These are phyloP conservation scores for Hymenochaete sp. DNA, from an alignment of 1,284 basidiomycete species.

Conservation along the genomic window DNA sequence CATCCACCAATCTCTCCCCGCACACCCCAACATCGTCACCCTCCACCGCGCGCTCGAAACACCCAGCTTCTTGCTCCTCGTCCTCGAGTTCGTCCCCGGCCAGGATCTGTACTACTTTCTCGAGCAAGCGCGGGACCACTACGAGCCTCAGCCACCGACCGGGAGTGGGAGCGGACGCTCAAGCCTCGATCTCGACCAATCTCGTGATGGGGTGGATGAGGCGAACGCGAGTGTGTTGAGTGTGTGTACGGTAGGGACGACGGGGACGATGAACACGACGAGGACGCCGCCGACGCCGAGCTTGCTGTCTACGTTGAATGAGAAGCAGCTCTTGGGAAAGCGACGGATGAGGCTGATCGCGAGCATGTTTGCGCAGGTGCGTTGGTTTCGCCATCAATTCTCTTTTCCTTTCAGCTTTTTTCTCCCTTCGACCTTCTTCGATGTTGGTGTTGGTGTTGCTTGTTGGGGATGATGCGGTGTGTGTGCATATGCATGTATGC, in stretches of 20 bases:
- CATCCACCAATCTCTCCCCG: slow-evolving; percentile 88
- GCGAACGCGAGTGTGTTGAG: slow-evolving; percentile 12
- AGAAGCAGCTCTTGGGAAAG: slow-evolving; percentile 75
- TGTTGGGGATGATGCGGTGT: background rate
- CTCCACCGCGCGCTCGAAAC: slow-evolving; percentile 86
- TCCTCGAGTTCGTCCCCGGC: slow-evolving; percentile 91
- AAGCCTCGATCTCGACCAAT: too few species aligned
- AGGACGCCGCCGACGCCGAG: slow-evolving; percentile 90
- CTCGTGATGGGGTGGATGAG: background rate
- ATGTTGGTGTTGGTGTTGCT: too few species aligned
- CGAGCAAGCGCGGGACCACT: slow-evolving; percentile 84
- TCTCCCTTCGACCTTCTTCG: too few species aligned
- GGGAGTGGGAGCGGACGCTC: slow-evolving; percentile 33
- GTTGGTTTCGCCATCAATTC: too few species aligned
- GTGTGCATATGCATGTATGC: background rate
- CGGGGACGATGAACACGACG: slow-evolving; percentile 24
- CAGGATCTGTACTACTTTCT: slow-evolving; percentile 97
- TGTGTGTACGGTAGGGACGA: slow-evolving; percentile 8
- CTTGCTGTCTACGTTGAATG: slow-evolving; percentile 81
- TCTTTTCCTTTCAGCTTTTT: too few species aligned
- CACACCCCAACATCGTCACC: slow-evolving; percentile 93
- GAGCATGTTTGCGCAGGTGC: slow-evolving; percentile 77
- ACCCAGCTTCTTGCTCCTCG: slow-evolving; percentile 67
- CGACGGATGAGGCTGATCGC: slow-evolving; percentile 87
- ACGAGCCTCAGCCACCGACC: slow-evolving; percentile 45